Evolutionary conservation across 2,329 filamentous ascomycete genomes (phyloP).

Genomic region (Talaromyces pinophilus): DNA sequence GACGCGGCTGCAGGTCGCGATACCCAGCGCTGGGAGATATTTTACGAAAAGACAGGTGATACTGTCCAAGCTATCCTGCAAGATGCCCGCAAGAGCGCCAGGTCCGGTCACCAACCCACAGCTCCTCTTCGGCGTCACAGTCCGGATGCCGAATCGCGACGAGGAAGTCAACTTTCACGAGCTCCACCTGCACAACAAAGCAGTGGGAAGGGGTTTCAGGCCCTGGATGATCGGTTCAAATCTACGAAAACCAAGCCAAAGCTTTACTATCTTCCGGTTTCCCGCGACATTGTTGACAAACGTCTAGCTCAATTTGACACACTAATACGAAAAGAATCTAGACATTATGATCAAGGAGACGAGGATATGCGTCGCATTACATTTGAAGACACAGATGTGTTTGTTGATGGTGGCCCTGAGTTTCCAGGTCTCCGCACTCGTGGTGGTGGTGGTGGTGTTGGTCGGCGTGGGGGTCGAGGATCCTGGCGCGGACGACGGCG

Average conservation of each 20-base stretch:
- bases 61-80: slow-evolving; percentile 61
- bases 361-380: slow-evolving; percentile 69
- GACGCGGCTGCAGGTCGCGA: slow-evolving; percentile 46
- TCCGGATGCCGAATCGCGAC: slow-evolving; percentile 27
- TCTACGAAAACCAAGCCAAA: slow-evolving; percentile 64
- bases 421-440: slow-evolving; percentile 45
- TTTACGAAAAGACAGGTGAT: slow-evolving; percentile 62
- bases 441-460: slow-evolving; percentile 44
- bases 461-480: slow-evolving; percentile 36
- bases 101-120: slow-evolving; percentile 29
- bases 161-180: slow-evolving; percentile 29
- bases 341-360: slow-evolving; percentile 38
- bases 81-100: slow-evolving; percentile 43
- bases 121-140: slow-evolving; percentile 33
- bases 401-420: slow-evolving; percentile 73
- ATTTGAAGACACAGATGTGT: slow-evolving; percentile 65
- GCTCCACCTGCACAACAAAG: slow-evolving; percentile 24
- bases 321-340: slow-evolving; percentile 42
- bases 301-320: slow-evolving; percentile 63
- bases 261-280: slow-evolving; percentile 66
- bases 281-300: slow-evolving; percentile 62
- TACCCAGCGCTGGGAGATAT: slow-evolving; percentile 68
- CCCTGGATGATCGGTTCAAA: slow-evolving; percentile 61
- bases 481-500: slow-evolving; percentile 25
- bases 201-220: slow-evolving; percentile 52